phyloP scores from a whole-genome alignment of 805 yeast genomes.

The Cyberlindnera mycetangii region DNA sequence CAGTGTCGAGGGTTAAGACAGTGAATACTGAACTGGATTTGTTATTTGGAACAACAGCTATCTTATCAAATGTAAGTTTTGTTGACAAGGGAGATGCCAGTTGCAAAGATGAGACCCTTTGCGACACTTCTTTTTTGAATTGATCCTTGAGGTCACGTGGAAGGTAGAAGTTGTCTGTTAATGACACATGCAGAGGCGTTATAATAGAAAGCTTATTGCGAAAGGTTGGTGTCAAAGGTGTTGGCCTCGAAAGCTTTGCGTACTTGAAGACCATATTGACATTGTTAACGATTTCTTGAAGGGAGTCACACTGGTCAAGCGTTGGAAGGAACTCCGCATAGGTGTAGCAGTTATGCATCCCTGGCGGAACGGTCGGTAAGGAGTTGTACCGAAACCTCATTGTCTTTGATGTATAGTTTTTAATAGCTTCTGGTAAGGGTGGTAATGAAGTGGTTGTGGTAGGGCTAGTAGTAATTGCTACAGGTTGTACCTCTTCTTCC shows the following conservation, averaged over 20 bases:
- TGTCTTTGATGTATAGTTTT: slow-evolving; percentile 1
- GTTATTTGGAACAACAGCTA: slow-evolving; percentile 11
- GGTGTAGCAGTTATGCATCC: slow-evolving; percentile 10
- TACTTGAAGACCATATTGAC: slow-evolving; percentile 15
- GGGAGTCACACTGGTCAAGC: not conserved
- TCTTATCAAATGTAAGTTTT: slow-evolving; percentile 10
- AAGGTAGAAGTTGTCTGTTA: slow-evolving; percentile 14
- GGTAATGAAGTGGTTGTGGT: no score
- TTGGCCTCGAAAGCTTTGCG: slow-evolving; percentile 5
- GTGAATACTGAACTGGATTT: slow-evolving; percentile 5
- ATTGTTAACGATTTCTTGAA: slow-evolving; percentile 1
- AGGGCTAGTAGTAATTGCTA: not conserved
- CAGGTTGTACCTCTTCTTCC: not conserved
- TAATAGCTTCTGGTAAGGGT: slow-evolving; percentile 15
- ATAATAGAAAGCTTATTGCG: slow-evolving; percentile 3
- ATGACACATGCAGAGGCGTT: slow-evolving; percentile 17
- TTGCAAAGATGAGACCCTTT: not conserved
- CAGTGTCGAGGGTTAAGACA: slow-evolving; percentile 8
- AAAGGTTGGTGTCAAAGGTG: slow-evolving; percentile 10
- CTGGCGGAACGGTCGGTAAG: slow-evolving; percentile 1
- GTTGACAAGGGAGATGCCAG: not conserved
- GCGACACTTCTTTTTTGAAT: not conserved
- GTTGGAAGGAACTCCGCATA: slow-evolving; percentile 12
- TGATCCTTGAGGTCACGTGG: slow-evolving; percentile 3
- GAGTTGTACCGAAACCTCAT: slow-evolving; percentile 7